phyloP scores from a whole-genome alignment of 1,284 basidiomycete genomes.

The Leccinum idahoense region DNA sequence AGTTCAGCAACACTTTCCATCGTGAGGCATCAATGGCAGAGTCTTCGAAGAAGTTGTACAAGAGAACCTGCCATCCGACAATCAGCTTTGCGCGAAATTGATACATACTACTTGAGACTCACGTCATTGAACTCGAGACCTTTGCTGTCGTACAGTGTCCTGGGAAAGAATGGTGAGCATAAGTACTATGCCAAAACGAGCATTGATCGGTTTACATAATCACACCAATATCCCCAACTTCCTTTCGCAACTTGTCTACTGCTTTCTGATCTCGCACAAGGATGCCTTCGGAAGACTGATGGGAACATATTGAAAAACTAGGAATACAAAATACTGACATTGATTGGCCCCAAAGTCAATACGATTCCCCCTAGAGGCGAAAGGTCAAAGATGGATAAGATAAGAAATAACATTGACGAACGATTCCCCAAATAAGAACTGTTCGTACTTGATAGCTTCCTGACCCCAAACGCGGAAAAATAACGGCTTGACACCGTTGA shows the following conservation, averaged over 20 bases:
- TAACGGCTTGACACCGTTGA: constrained; percentile 56
- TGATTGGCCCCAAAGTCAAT: constrained; percentile 68
- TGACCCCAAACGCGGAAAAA: constrained; percentile 55
- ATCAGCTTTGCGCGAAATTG: too few relatives aligned
- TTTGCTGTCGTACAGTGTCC: too few relatives aligned
- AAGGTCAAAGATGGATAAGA: constrained; percentile 5
- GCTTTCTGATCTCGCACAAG: constrained; percentile 61
- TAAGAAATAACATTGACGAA: constrained; percentile 18
- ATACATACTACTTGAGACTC: too few relatives aligned
- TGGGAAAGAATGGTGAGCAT: too few relatives aligned
- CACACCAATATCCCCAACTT: constrained; percentile 57
- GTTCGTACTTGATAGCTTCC: constrained; percentile 48
- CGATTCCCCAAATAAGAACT: constrained; percentile 52
- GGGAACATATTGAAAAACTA: neutral
- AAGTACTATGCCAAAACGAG: neutral
- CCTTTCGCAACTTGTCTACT: constrained; percentile 40
- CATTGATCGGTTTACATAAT: constrained; percentile 45
- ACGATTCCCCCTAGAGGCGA: constrained; percentile 36
- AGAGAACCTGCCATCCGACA: too few relatives aligned
- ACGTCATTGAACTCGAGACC: too few relatives aligned
- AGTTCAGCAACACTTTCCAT: too few relatives aligned
- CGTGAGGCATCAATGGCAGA: too few relatives aligned
- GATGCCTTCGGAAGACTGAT: constrained; percentile 43
- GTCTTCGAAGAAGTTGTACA: too few relatives aligned
- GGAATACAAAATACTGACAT: constrained; percentile 36